Conservation (phyloP, 306 rosid species). For the Lupinus albus region DNA sequence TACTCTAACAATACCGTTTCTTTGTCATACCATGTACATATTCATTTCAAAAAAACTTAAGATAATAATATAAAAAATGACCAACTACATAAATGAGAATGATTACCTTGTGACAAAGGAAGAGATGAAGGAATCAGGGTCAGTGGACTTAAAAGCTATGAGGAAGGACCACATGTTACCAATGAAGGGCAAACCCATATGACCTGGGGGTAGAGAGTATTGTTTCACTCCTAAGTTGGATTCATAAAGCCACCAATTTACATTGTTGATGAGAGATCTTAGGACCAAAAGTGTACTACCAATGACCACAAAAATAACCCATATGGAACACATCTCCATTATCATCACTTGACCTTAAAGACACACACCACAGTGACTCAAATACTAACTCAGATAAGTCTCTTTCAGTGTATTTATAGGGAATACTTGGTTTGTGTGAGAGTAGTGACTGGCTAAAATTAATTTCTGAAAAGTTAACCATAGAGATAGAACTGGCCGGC, state of each 20-base stretch:
- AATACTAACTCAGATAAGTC: conserved; percentile 7
- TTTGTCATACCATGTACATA: too few species aligned
- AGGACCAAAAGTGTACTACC: conserved; percentile 33
- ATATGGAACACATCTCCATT: conserved; percentile 38
- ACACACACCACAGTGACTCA: not conserved
- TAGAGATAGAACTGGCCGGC: conserved; percentile 40
- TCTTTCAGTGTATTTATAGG: conserved; percentile 40
- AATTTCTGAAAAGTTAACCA: conserved; percentile 33
- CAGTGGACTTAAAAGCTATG: conserved; percentile 75
- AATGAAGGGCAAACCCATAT: conserved; percentile 85
- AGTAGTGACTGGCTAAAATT: conserved; percentile 33
- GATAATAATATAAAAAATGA: too few species aligned
- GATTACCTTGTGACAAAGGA: conserved; percentile 66
- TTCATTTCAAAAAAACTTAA: too few species aligned
- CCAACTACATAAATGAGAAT: too few species aligned
- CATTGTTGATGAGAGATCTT: conserved; percentile 49
- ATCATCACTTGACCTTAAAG: not conserved
- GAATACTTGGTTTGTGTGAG: not conserved
- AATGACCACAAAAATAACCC: conserved; percentile 5
- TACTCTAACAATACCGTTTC: too few species aligned
- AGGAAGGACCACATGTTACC: conserved; percentile 99
- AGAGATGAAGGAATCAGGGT: conserved; percentile 80
- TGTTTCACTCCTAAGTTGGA: conserved; percentile 56
- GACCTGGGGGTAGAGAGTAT: conserved; percentile 81
- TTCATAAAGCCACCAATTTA: conserved; percentile 69